Percentiles rank a stretch among this genome's conserved stretches.
Evolutionary conservation across 306 rosid species (phyloP).

Genomic region (Lotus japonicus): DNA sequence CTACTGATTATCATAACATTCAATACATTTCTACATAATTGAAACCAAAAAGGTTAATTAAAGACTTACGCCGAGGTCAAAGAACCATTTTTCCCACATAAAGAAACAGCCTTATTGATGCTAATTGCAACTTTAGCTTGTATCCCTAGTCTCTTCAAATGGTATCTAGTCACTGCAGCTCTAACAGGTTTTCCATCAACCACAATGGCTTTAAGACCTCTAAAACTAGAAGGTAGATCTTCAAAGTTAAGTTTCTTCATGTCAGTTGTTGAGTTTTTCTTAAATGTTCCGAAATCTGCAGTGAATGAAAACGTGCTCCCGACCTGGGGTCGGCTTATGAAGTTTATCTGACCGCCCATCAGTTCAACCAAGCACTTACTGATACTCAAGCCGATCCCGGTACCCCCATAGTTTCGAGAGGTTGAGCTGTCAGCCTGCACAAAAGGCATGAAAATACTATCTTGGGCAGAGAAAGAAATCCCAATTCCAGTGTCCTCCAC

Average conservation of each 20-base stretch:
- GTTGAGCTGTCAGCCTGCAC: conserved; percentile 99
- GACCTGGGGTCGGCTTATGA: conserved; percentile 64
- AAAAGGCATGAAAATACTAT: conserved; percentile 84
- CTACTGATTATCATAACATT: neutral
- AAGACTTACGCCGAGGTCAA: conserved; percentile 48
- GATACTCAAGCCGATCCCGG: conserved; percentile 97
- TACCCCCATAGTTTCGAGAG: conserved; percentile 92
- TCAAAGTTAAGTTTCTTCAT: conserved; percentile 62
- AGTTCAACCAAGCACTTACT: conserved; percentile 93
- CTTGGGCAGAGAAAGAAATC: conserved; percentile 82
- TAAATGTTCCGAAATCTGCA: conserved; percentile 54
- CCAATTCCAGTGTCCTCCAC: conserved; percentile 98
- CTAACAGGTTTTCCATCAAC: conserved; percentile 90
- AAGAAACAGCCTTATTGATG: conserved; percentile 52
- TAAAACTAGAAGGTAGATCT: conserved; percentile 73
- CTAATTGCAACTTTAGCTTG: conserved; percentile 50
- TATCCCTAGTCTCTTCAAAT: conserved; percentile 90
- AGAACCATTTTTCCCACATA: conserved; percentile 61
- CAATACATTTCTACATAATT: neutral
- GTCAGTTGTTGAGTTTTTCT: conserved; percentile 40
- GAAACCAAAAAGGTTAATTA: neutral
- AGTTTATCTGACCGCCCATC: conserved; percentile 88
- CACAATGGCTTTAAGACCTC: conserved; percentile 75
- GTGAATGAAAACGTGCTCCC: conserved; percentile 96
- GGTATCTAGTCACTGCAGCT: conserved; percentile 90